Conservation (phyloP, 108 stramenopile species). For the Schizochytrium sp. region DNA sequence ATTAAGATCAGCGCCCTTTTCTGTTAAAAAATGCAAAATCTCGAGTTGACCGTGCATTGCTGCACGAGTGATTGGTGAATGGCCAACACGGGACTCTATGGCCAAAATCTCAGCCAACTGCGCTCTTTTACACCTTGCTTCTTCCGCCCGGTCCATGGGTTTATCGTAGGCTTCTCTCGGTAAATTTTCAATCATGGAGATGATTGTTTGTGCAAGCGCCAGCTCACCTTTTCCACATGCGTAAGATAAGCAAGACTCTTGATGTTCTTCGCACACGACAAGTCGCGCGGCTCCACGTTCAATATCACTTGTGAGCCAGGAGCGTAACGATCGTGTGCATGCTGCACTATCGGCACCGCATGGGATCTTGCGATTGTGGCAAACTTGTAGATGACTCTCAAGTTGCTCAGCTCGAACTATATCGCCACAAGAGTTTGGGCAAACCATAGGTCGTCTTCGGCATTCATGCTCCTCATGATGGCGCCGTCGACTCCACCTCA, state of each 20-base stretch:
- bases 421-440: slow-evolving; percentile 52
- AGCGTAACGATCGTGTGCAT: not conserved
- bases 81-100: slow-evolving; percentile 26
- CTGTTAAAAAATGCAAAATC: not conserved
- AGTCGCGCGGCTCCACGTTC: slow-evolving; percentile 8
- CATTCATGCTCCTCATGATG: not conserved
- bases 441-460: not conserved
- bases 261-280: slow-evolving; percentile 22
- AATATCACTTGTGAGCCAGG: slow-evolving; percentile 37
- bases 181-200: not conserved
- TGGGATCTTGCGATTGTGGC: not conserved
- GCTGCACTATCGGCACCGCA: slow-evolving; percentile 52
- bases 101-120: not conserved
- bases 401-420: slow-evolving; percentile 11
- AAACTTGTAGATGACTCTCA: not conserved
- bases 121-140: not conserved
- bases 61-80: not conserved
- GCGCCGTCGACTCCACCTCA: not conserved
- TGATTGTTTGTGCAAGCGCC: not conserved
- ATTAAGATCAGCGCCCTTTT: not conserved
- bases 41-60: slow-evolving; percentile 34
- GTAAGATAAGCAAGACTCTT: not conserved
- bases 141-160: slow-evolving; percentile 25
- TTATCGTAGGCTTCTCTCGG: not conserved
- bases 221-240: slow-evolving; percentile 13